A percentile compares a stretch with the other conserved stretches of the same genome.
Conservation (phyloP, 2,329 filamentous ascomycete genomes). For the Sclerotiophoma versabilis region DNA sequence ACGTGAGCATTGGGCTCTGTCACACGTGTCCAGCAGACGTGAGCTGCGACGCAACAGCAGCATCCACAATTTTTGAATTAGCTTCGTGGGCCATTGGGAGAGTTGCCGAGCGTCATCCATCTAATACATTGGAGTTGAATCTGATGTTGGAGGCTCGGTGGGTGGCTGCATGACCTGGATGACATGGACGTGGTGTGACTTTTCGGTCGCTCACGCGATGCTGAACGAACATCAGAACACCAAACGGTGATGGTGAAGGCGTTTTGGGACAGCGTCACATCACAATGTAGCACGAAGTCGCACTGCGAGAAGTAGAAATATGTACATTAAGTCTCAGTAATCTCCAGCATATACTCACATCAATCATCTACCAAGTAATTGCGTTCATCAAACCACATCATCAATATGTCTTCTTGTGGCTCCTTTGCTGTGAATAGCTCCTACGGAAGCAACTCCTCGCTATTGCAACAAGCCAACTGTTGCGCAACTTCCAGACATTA, state of each 20-base stretch:
- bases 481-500: slow-evolving; percentile 17
- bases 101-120: background rate
- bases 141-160: background rate
- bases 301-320: slow-evolving; percentile 5
- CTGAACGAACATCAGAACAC: slow-evolving; percentile 11
- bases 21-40: background rate
- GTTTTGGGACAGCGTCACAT: slow-evolving; percentile 18
- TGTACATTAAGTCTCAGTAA: slow-evolving; percentile 15
- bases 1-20: background rate
- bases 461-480: slow-evolving; percentile 16
- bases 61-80: background rate
- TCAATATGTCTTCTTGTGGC: slow-evolving; percentile 15
- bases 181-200: slow-evolving; percentile 23
- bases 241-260: slow-evolving; percentile 12
- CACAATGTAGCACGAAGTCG: slow-evolving; percentile 1
- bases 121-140: background rate
- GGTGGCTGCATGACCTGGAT: slow-evolving; percentile 9
- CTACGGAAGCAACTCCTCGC: slow-evolving; percentile 23
- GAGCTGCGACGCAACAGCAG: background rate
- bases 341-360: slow-evolving; percentile 3
- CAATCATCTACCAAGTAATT: background rate
- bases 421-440: slow-evolving; percentile 18
- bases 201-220: slow-evolving; percentile 15
- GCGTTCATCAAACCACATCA: background rate
- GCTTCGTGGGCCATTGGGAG: background rate